phyloP scores from a whole-genome alignment of 306 rosid species.

The Medicago ruthenica region DNA sequence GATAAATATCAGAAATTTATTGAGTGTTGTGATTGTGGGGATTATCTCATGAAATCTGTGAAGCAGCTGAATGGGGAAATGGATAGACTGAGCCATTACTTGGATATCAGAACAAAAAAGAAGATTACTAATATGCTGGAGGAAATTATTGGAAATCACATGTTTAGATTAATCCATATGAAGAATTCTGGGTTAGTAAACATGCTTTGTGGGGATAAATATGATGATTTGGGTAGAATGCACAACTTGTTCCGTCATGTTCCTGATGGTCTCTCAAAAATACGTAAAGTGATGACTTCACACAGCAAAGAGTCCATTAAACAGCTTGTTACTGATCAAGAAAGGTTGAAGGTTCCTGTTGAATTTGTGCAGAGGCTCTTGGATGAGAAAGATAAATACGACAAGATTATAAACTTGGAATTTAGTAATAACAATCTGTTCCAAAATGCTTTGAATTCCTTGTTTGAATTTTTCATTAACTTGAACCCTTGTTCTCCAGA shows the following conservation, averaged over 20 bases:
- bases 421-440: no score
- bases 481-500: no score
- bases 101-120: constrained; percentile 68
- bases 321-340: constrained; percentile 77
- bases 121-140: constrained; percentile 71
- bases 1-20: constrained; percentile 73
- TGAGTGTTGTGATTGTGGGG: constrained; percentile 81
- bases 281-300: constrained; percentile 57
- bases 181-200: background rate
- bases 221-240: background rate
- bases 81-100: constrained; percentile 79
- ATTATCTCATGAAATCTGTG: constrained; percentile 75
- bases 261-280: background rate
- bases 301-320: constrained; percentile 72
- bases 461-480: no score
- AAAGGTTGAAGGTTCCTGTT: constrained; percentile 74
- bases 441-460: no score
- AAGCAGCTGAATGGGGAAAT: constrained; percentile 74
- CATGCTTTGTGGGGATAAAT: constrained; percentile 1
- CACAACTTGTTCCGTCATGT: background rate
- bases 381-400: constrained; percentile 63
- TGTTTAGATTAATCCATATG: constrained; percentile 78
- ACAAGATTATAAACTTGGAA: no score
- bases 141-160: constrained; percentile 84
- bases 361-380: constrained; percentile 76